Evolutionary conservation across 2,329 filamentous ascomycete genomes (phyloP).

Genomic region (Delphinella strobiligena): DNA sequence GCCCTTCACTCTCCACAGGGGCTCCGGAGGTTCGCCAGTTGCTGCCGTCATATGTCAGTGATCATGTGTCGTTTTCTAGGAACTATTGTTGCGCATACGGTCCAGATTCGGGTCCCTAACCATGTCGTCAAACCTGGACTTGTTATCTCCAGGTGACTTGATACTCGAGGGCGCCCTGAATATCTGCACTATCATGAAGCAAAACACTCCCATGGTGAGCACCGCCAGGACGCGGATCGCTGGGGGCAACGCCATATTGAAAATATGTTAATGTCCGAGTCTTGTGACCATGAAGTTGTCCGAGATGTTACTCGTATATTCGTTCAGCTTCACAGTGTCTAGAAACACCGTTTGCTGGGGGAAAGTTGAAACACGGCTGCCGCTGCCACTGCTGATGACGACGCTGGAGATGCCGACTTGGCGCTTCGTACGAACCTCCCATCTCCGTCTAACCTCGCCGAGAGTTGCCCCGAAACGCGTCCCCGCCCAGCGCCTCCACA

Average conservation of each 20-base stretch:
- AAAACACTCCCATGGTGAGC: constrained; percentile 58
- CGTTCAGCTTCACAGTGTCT: too few relatives aligned
- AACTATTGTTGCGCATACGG: constrained; percentile 45
- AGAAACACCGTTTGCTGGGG: neutral
- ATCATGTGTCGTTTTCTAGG: too few relatives aligned
- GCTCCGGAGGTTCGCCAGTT: constrained; percentile 70
- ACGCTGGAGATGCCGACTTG: too few relatives aligned
- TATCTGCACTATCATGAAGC: constrained; percentile 68
- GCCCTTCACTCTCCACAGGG: constrained; percentile 55
- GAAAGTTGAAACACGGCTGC: neutral
- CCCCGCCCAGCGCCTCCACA: neutral
- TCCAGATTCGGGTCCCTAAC: constrained; percentile 77
- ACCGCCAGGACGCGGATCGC: constrained; percentile 70
- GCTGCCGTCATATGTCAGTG: too few relatives aligned
- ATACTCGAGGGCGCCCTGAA: constrained; percentile 44
- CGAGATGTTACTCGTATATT: too few relatives aligned
- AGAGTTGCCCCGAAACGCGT: neutral
- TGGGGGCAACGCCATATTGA: constrained; percentile 75
- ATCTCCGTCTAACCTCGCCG: too few relatives aligned
- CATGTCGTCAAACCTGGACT: constrained; percentile 43
- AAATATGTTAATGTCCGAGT: too few relatives aligned
- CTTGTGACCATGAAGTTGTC: too few relatives aligned
- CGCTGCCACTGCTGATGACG: too few relatives aligned
- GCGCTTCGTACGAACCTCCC: too few relatives aligned
- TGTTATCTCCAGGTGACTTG: constrained; percentile 19